phyloP scores from a whole-genome alignment of 2,329 filamentous ascomycete species.

The Scorias spongiosa region DNA sequence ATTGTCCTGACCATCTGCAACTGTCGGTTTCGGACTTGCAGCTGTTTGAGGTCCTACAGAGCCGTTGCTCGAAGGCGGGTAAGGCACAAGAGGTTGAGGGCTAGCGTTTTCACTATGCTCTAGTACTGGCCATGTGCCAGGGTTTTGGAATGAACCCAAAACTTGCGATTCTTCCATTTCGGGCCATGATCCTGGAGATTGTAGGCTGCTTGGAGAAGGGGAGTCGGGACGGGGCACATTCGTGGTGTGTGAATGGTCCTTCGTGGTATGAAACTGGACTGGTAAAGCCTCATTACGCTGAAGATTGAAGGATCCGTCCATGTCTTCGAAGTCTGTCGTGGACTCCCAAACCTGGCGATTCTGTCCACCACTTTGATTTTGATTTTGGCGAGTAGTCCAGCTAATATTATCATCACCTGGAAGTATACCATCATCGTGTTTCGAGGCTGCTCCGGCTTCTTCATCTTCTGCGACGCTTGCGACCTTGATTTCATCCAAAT shows the following conservation, averaged over 20 bases:
- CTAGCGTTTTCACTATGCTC: constrained; percentile 9
- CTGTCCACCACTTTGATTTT: constrained; percentile 12
- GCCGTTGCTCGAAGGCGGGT: not conserved
- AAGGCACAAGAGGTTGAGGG: constrained; percentile 3
- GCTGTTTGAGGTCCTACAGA: not conserved
- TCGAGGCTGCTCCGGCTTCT: constrained; percentile 3
- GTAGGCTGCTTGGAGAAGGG: constrained; percentile 10
- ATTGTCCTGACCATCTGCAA: not conserved
- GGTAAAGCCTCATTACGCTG: constrained; percentile 3
- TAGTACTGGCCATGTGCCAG: constrained; percentile 13
- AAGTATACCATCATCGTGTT: constrained; percentile 15
- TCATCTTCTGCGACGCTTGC: constrained; percentile 27
- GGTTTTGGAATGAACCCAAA: constrained; percentile 4
- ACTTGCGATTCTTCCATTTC: constrained; percentile 7
- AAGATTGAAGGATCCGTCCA: constrained; percentile 14
- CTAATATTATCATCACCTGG: constrained; percentile 23
- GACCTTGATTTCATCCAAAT: constrained; percentile 24
- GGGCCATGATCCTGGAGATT: constrained; percentile 17
- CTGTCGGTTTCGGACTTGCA: not conserved
- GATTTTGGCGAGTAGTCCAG: constrained; percentile 15
- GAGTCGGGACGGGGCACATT: constrained; percentile 7
- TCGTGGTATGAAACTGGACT: not conserved
- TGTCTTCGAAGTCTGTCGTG: constrained; percentile 16
- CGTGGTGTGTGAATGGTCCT: not conserved
- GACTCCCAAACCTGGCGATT: constrained; percentile 19